Evolutionary conservation across 2,329 filamentous ascomycete genomes (phyloP).

Genomic region (Penicillium sp.): DNA sequence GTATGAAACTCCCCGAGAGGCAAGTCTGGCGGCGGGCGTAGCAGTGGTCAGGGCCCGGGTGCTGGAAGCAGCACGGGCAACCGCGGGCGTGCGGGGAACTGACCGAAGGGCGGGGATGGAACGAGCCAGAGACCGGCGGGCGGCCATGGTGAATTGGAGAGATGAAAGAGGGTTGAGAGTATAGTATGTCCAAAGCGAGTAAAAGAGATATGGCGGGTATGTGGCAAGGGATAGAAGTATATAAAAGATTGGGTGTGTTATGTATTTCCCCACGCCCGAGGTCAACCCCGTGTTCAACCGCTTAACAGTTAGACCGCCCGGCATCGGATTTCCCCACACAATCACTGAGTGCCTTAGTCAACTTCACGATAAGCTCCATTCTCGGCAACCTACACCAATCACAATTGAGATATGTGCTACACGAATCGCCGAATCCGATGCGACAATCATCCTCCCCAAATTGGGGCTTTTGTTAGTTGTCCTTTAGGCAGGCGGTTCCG

Average conservation of each 20-base stretch:
- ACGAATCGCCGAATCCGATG: constrained; percentile 13
- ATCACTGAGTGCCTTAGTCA: constrained; percentile 1
- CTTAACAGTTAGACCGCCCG: constrained; percentile 8
- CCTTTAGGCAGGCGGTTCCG: constrained; percentile 10
- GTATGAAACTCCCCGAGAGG: constrained; percentile 17
- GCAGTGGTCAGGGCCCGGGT: constrained; percentile 27
- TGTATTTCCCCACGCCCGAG: constrained; percentile 24
- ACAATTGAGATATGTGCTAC: neutral
- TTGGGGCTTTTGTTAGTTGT: neutral
- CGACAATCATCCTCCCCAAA: neutral
- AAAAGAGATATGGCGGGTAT: neutral
- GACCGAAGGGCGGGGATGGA: constrained; percentile 42
- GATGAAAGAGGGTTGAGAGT: neutral
- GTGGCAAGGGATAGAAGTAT: constrained; percentile 5
- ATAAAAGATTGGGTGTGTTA: constrained; percentile 6
- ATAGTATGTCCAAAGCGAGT: neutral
- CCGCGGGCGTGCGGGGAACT: constrained; percentile 37
- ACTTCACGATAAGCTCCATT: constrained; percentile 17
- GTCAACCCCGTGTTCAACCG: constrained; percentile 14
- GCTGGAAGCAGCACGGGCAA: constrained; percentile 26
- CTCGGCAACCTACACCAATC: constrained; percentile 21
- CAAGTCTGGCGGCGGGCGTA: constrained; percentile 21
- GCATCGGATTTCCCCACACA: constrained; percentile 13
- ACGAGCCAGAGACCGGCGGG: constrained; percentile 37
- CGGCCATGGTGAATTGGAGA: constrained; percentile 33